Percentiles rank a stretch among this genome's conserved stretches.
Conservation (phyloP, 768 basidiomycete species). For the Clitopilus passeckerianus region DNA sequence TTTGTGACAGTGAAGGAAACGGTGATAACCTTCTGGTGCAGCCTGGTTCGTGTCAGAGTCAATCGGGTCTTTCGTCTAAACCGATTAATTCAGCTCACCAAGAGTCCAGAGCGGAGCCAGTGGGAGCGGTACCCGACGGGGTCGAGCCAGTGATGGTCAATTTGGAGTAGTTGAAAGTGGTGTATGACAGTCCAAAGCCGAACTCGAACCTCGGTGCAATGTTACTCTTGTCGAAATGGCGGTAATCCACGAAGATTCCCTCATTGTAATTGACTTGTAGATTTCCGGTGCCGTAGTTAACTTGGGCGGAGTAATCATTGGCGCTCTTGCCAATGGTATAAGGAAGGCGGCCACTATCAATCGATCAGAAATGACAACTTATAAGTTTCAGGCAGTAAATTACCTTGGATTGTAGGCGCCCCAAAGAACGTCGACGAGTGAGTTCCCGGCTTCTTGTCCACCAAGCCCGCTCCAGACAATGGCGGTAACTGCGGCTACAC, state of each 20-base stretch:
- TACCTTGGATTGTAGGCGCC: slow-evolving; percentile 58
- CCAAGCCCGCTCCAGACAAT: slow-evolving; percentile 47
- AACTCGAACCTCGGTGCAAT: slow-evolving; percentile 46
- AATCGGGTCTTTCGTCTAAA: neutral
- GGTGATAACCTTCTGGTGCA: slow-evolving; percentile 47
- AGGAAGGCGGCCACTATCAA: slow-evolving; percentile 34
- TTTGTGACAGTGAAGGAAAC: slow-evolving; percentile 50
- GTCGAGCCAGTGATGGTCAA: slow-evolving; percentile 36
- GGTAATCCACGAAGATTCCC: slow-evolving; percentile 53
- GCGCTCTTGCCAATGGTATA: slow-evolving; percentile 50
- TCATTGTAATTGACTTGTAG: slow-evolving; percentile 54
- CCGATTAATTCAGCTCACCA: slow-evolving; percentile 26
- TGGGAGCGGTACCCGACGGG: slow-evolving; percentile 35
- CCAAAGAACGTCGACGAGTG: slow-evolving; percentile 53
- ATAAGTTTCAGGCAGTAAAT: neutral
- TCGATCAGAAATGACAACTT: neutral
- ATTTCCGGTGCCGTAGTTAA: slow-evolving; percentile 28
- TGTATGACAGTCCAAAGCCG: slow-evolving; percentile 53
- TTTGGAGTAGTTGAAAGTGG: slow-evolving; percentile 46
- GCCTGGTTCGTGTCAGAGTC: slow-evolving; percentile 22
- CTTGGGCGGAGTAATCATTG: slow-evolving; percentile 53
- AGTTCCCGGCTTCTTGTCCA: slow-evolving; percentile 63
- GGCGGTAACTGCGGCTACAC: neutral
- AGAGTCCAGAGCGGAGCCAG: slow-evolving; percentile 47
- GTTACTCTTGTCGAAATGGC: slow-evolving; percentile 44